phyloP scores from a whole-genome alignment of 2,329 filamentous ascomycete genomes.

The Aspergillus sp. region DNA sequence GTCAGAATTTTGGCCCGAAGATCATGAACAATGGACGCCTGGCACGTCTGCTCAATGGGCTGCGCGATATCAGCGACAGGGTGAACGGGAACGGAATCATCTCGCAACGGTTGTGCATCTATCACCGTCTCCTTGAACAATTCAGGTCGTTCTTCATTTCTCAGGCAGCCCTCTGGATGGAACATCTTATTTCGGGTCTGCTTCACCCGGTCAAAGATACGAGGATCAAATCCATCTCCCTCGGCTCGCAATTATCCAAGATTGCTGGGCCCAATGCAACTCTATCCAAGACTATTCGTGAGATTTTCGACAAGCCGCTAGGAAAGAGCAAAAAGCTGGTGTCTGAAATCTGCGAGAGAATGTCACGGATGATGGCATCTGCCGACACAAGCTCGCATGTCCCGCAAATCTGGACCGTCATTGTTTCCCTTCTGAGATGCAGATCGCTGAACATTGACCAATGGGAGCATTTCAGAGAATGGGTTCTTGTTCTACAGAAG shows the following conservation, averaged over 20 bases:
- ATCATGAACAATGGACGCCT: conserved; percentile 67
- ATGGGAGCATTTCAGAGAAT: conserved; percentile 68
- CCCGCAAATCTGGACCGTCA: conserved; percentile 81
- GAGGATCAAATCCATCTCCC: conserved; percentile 63
- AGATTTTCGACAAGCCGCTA: conserved; percentile 44
- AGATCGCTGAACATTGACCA: conserved; percentile 51
- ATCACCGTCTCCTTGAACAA: conserved; percentile 69
- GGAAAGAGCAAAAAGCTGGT: conserved; percentile 57
- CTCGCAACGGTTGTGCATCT: conserved; percentile 69
- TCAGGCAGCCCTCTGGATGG: conserved; percentile 68
- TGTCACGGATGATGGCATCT: conserved; percentile 59
- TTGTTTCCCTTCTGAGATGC: conserved; percentile 67
- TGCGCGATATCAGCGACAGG: conserved; percentile 67
- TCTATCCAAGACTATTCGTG: conserved; percentile 57
- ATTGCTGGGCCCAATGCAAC: conserved; percentile 62
- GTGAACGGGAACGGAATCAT: conserved; percentile 75
- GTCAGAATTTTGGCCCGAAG: conserved; percentile 69
- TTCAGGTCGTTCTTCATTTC: conserved; percentile 62
- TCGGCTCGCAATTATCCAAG: conserved; percentile 66
- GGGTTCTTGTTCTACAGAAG: conserved; percentile 70
- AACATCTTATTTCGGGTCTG: conserved; percentile 74
- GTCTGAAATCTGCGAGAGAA: conserved; percentile 59
- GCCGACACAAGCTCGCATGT: conserved; percentile 59
- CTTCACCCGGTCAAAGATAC: conserved; percentile 73
- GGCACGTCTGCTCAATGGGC: conserved; percentile 60